Conservation (phyloP, 1,139 yeast genomes). For the Candida mesenterica region DNA sequence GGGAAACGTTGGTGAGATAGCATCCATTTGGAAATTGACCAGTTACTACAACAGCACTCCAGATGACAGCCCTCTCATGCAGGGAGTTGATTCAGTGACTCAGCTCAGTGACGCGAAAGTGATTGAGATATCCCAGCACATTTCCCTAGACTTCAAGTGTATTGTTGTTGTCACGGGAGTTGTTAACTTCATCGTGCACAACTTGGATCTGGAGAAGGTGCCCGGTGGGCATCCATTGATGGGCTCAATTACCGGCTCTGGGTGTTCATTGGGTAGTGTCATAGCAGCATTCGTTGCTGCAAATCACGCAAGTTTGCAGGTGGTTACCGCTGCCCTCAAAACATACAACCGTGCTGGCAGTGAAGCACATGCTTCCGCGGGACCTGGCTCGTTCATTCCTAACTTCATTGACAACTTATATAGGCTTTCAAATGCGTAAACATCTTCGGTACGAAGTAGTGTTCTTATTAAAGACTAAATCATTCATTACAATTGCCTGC, state of each 20-base stretch:
- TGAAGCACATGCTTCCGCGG: constrained; percentile 41
- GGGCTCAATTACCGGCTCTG: constrained; percentile 84
- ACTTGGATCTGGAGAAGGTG: constrained; percentile 19
- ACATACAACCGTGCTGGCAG: constrained; percentile 66
- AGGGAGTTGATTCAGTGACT: constrained; percentile 70
- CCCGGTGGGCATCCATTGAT: constrained; percentile 66
- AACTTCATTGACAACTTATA: constrained; percentile 47
- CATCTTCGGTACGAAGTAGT: background rate
- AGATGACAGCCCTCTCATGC: constrained; percentile 48
- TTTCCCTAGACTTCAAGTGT: constrained; percentile 55
- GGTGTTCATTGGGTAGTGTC: constrained; percentile 79
- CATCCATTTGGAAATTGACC: constrained; percentile 38
- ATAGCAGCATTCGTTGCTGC: constrained; percentile 63
- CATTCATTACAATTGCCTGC: background rate
- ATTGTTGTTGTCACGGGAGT: constrained; percentile 70
- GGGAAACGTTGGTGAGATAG: constrained; percentile 85
- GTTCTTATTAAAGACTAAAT: constrained; percentile 1
- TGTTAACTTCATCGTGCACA: constrained; percentile 29
- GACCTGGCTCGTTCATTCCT: constrained; percentile 54
- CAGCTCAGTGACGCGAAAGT: constrained; percentile 28
- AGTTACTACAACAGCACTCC: constrained; percentile 26
- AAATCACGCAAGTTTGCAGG: constrained; percentile 20
- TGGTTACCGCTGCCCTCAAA: constrained; percentile 58
- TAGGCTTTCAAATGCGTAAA: background rate
- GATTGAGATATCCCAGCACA: constrained; percentile 42